Conservation (phyloP, 2,329 filamentous ascomycete genomes). For the Diaporthe sp. region DNA sequence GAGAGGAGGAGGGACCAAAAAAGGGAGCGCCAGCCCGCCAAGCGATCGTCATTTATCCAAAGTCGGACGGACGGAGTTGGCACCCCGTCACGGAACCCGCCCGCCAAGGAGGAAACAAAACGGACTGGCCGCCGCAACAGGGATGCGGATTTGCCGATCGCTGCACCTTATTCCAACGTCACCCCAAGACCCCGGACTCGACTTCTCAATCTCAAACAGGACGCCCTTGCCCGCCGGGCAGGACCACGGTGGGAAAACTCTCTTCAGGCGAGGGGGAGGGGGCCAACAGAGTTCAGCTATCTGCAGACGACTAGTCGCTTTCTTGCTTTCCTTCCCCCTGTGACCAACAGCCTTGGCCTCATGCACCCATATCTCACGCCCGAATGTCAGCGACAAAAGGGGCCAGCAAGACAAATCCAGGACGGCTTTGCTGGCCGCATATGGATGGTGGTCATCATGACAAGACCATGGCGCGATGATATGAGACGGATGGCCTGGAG, state of each 20-base stretch:
- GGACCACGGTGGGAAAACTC: neutral
- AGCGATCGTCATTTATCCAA: conserved; percentile 37
- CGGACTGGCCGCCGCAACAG: neutral
- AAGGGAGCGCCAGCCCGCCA: conserved; percentile 4
- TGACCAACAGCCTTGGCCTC: conserved; percentile 9
- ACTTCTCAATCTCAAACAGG: conserved; percentile 21
- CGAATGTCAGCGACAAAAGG: neutral
- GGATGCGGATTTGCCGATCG: conserved; percentile 6
- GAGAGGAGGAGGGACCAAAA: neutral
- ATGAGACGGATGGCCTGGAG: neutral
- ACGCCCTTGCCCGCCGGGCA: neutral
- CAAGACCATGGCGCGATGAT: conserved; percentile 7
- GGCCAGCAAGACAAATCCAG: neutral
- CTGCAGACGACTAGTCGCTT: conserved; percentile 14
- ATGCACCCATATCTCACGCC: neutral
- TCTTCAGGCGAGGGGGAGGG: neutral
- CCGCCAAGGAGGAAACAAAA: conserved; percentile 19
- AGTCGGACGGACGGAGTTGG: conserved; percentile 23
- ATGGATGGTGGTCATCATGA: neutral
- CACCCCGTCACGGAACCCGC: neutral
- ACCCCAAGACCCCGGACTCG: neutral
- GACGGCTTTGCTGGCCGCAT: neutral
- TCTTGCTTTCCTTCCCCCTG: neutral
- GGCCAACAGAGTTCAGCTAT: neutral
- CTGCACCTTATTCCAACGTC: conserved; percentile 29